Evolutionary conservation across 495 filamentous ascomycete genomes (phyloP).

Genomic region (Mytilinidion resinicola): DNA sequence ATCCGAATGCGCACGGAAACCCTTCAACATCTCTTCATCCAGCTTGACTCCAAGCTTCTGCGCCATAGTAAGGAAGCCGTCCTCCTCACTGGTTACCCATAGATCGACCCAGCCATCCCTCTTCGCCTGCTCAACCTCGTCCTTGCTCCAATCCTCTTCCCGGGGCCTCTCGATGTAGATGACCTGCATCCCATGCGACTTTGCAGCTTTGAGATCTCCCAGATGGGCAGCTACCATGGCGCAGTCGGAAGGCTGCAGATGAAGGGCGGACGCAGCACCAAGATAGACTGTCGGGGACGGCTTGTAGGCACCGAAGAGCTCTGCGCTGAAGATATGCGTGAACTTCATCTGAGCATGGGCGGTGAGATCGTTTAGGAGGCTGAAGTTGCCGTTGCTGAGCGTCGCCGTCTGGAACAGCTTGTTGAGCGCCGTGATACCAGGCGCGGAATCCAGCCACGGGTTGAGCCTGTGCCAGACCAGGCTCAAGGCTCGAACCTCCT

Average conservation of each 20-base stretch:
- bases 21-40: neutral
- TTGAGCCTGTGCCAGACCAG: constrained; percentile 64
- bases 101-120: constrained; percentile 58
- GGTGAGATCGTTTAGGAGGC: constrained; percentile 59
- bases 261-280: constrained; percentile 56
- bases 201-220: constrained; percentile 60
- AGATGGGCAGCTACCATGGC: constrained; percentile 78
- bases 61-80: constrained; percentile 51
- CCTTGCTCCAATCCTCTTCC: constrained; percentile 57
- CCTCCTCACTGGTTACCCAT: constrained; percentile 48
- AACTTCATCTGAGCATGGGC: constrained; percentile 54
- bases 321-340: constrained; percentile 54
- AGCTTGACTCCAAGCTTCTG: constrained; percentile 39
- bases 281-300: constrained; percentile 61
- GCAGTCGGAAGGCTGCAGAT: constrained; percentile 53
- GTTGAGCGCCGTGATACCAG: constrained; percentile 52
- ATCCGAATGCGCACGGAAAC: no score
- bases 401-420: constrained; percentile 53
- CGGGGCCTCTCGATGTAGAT: constrained; percentile 65
- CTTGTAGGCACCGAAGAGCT: constrained; percentile 73
- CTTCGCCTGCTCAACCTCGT: constrained; percentile 47
- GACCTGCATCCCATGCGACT: constrained; percentile 55
- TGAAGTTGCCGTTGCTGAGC: constrained; percentile 67
- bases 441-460: constrained; percentile 60
- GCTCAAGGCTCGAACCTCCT: constrained; percentile 51